Percentiles rank a stretch among this genome's conserved stretches.
Evolutionary conservation across 163 green algal genomes (phyloP).

Genomic region (Scenedesmus sp.): DNA sequence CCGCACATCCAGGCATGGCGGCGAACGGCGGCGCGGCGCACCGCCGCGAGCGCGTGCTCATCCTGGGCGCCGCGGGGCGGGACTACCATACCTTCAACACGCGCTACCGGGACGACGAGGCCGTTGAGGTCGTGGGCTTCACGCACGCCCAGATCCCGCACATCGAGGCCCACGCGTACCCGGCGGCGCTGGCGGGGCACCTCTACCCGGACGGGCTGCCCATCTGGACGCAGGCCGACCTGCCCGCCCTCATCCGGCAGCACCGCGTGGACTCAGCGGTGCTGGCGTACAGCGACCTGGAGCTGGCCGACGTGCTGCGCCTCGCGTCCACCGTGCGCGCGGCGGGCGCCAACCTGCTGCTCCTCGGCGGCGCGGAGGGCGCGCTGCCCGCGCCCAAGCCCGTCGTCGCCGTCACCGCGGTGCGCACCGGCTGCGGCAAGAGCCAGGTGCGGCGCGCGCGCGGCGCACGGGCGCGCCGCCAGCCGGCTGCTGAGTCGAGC

Average conservation of each 20-base stretch:
- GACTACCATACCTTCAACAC: no score
- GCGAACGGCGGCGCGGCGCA: no score
- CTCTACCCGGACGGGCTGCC: constrained; percentile 54
- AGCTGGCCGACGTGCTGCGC: constrained; percentile 34
- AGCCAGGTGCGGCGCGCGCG: background rate
- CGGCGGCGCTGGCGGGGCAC: constrained; percentile 36
- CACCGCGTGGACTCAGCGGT: constrained; percentile 29
- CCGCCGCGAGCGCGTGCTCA: no score
- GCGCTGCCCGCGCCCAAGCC: constrained; percentile 43
- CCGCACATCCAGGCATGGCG: no score
- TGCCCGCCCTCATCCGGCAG: constrained; percentile 46
- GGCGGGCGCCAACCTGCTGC: constrained; percentile 37
- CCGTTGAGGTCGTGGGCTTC: no score
- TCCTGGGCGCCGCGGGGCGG: no score
- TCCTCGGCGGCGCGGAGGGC: constrained; percentile 37
- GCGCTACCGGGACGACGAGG: no score
- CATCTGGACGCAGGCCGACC: constrained; percentile 52
- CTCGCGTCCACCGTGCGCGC: constrained; percentile 45
- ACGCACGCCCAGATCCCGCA: constrained; percentile 49
- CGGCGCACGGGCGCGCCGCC: no score
- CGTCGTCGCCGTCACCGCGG: constrained; percentile 56
- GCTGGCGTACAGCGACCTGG: constrained; percentile 52
- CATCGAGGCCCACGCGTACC: constrained; percentile 49
- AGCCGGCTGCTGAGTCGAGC: no score
- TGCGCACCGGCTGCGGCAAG: constrained; percentile 62